A percentile compares a stretch with the other conserved stretches of the same genome.
Evolutionary conservation across 139 green algal genomes (phyloP).

Genomic region (Pseudopediastrum boryanum): DNA sequence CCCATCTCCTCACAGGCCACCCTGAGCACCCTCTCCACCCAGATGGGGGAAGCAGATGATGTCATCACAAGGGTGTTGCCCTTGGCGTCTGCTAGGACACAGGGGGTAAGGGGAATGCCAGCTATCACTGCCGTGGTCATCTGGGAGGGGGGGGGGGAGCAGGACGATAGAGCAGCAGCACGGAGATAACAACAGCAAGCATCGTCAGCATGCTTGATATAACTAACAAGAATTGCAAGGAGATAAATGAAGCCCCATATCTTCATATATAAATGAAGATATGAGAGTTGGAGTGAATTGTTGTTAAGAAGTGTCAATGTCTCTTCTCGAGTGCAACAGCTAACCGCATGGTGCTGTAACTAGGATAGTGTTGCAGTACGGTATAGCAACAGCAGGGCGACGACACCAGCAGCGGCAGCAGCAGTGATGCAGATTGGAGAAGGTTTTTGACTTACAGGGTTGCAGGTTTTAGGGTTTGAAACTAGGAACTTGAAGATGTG

Average conservation of each 20-base stretch:
- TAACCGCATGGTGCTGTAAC: no score
- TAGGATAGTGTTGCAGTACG: no score
- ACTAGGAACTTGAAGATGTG: no score
- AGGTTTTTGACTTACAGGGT: no score
- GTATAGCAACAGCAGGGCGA: no score
- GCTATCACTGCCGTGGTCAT: conserved; percentile 51
- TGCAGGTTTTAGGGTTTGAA: no score
- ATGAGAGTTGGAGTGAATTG: neutral
- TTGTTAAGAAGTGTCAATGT: neutral
- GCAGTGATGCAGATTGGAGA: no score
- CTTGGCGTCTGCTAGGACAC: conserved; percentile 54
- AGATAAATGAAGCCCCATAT: neutral
- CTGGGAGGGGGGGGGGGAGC: conserved; percentile 9
- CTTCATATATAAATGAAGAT: neutral
- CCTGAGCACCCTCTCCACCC: conserved; percentile 47
- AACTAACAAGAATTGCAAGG: neutral
- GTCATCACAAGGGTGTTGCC: conserved; percentile 47
- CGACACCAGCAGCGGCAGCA: no score
- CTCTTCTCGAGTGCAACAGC: no score
- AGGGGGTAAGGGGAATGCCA: conserved; percentile 31
- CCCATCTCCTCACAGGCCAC: neutral
- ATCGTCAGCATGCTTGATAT: neutral
- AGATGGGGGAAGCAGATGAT: neutral
- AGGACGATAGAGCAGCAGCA: neutral
- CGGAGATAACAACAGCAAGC: neutral